Conservation (phyloP, 768 basidiomycete species). For the Amanita brunnescens region DNA sequence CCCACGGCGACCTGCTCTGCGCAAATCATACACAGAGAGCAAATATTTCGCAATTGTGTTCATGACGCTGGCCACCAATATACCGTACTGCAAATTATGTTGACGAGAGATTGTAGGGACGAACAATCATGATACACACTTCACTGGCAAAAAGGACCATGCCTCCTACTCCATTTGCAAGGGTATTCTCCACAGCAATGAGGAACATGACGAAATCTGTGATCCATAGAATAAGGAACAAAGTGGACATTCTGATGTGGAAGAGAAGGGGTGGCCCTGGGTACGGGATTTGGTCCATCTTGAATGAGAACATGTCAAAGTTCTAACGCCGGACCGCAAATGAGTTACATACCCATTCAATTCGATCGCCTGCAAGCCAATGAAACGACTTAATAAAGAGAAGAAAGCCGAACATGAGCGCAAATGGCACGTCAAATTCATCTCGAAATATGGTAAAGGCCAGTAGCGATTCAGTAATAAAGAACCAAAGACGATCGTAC, state of each 20-base stretch:
- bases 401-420: slow-evolving; percentile 89
- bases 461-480: slow-evolving; percentile 91
- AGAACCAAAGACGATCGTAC: slow-evolving; percentile 96
- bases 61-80: slow-evolving; percentile 72
- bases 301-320: slow-evolving; percentile 6
- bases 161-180: slow-evolving; percentile 73
- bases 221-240: slow-evolving; percentile 68
- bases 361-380: slow-evolving; percentile 91
- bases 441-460: slow-evolving; percentile 97
- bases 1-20: slow-evolving; percentile 67
- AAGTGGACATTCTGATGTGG: slow-evolving; percentile 70
- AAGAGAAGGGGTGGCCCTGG: slow-evolving; percentile 78
- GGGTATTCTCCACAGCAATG: slow-evolving; percentile 72
- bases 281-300: slow-evolving; percentile 98
- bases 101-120: slow-evolving; percentile 8
- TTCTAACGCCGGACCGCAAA: background rate
- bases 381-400: slow-evolving; percentile 97
- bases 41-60: slow-evolving; percentile 78
- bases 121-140: slow-evolving; percentile 34
- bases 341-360: slow-evolving; percentile 74
- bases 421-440: slow-evolving; percentile 89
- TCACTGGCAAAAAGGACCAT: slow-evolving; percentile 96
- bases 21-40: slow-evolving; percentile 73
- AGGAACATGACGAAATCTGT: slow-evolving; percentile 72
- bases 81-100: slow-evolving; percentile 58